Conservation (phyloP, 2,329 filamentous ascomycete species). For the Penicillium sp. region DNA sequence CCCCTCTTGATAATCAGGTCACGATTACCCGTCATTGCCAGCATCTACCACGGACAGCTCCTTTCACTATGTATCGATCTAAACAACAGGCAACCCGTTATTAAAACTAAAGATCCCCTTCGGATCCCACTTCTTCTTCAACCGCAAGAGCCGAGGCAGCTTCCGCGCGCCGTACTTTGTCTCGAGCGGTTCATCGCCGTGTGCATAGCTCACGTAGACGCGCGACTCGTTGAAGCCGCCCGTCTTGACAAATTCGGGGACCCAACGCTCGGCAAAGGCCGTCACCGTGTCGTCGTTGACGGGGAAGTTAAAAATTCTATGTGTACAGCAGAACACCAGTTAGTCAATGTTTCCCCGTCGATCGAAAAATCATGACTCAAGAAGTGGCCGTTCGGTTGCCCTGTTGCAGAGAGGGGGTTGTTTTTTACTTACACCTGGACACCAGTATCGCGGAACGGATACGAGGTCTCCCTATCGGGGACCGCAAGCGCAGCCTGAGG, state of each 20-base stretch:
- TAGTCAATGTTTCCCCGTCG: too few relatives aligned
- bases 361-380: too few relatives aligned
- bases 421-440: neutral
- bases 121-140: slow-evolving; percentile 14
- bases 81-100: slow-evolving; percentile 1
- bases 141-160: neutral
- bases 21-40: too few relatives aligned
- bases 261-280: neutral
- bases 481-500: neutral
- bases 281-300: neutral
- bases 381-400: too few relatives aligned
- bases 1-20: too few relatives aligned
- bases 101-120: slow-evolving; percentile 5
- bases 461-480: neutral
- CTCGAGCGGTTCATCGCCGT: neutral
- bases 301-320: neutral
- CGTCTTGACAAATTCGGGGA: neutral
- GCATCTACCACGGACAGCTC: too few relatives aligned
- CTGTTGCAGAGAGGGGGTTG: too few relatives aligned
- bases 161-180: neutral
- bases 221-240: neutral
- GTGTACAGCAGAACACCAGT: too few relatives aligned
- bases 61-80: too few relatives aligned
- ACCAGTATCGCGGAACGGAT: neutral
- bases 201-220: slow-evolving; percentile 8